Evolutionary conservation across 495 filamentous ascomycete species (phyloP).

Genomic region (Aspergillus saccharolyticus): DNA sequence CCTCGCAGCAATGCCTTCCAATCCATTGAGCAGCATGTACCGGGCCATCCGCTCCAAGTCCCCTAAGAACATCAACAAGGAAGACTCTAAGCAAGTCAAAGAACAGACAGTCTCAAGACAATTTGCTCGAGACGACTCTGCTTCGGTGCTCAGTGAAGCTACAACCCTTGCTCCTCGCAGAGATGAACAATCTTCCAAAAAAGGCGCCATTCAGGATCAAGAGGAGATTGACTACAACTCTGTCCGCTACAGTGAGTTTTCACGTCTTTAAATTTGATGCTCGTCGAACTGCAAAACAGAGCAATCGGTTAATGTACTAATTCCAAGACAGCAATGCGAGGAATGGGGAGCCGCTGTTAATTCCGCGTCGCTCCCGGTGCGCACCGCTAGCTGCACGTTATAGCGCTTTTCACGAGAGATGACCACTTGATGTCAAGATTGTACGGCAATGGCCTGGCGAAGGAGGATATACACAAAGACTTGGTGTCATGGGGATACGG

Average conservation of each 20-base stretch:
- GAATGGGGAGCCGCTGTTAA: neutral
- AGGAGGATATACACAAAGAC: too few relatives aligned
- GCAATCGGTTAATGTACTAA: neutral
- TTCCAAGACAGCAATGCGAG: neutral
- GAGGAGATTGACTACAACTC: neutral
- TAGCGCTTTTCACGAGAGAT: neutral
- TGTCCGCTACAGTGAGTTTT: neutral
- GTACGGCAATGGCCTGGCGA: too few relatives aligned
- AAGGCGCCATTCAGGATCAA: neutral
- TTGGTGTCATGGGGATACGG: too few relatives aligned
- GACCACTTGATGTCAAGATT: neutral
- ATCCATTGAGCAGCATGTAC: neutral
- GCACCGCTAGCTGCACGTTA: neutral
- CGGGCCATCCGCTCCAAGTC: neutral
- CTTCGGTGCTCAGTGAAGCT: neutral
- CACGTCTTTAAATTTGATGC: neutral
- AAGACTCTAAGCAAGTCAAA: neutral
- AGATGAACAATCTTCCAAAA: neutral
- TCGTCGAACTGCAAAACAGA: neutral
- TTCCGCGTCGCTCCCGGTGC: neutral
- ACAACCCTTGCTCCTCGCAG: neutral
- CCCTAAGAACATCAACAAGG: neutral
- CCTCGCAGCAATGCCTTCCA: neutral
- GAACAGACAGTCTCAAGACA: neutral
- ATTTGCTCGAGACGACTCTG: neutral